Conservation (phyloP, 805 yeast genomes). For the Ogataea pini region DNA sequence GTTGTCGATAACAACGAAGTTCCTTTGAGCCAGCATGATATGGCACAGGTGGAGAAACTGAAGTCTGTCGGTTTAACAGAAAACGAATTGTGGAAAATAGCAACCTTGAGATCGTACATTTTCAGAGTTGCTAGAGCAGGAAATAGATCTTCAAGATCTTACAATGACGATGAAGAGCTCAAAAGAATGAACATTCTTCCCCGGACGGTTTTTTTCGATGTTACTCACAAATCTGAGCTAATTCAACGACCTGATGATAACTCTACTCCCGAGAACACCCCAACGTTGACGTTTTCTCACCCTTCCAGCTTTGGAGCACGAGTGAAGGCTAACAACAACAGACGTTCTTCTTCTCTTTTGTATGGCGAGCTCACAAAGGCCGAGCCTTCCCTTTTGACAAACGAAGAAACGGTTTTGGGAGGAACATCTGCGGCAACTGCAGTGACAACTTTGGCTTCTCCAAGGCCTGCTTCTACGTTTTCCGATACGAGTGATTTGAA, state of each 20-base stretch:
- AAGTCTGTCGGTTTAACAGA: slow-evolving; percentile 72
- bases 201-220: slow-evolving; percentile 53
- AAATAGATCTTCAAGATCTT: slow-evolving; percentile 31
- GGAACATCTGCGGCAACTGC: slow-evolving; percentile 18
- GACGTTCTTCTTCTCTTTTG: slow-evolving; percentile 19
- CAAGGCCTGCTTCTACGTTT: slow-evolving; percentile 16
- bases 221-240: slow-evolving; percentile 30
- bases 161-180: slow-evolving; percentile 23
- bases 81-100: slow-evolving; percentile 80
- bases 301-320: slow-evolving; percentile 7
- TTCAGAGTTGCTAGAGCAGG: slow-evolving; percentile 51
- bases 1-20: slow-evolving; percentile 45
- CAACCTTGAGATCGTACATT: slow-evolving; percentile 67
- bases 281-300: slow-evolving; percentile 12
- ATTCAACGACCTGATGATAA: slow-evolving; percentile 9
- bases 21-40: slow-evolving; percentile 65
- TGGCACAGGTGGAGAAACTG: slow-evolving; percentile 70
- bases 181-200: slow-evolving; percentile 45
- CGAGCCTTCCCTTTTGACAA: slow-evolving; percentile 22
- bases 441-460: slow-evolving; percentile 7
- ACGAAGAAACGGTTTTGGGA: slow-evolving; percentile 27
- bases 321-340: slow-evolving; percentile 2
- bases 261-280: slow-evolving; percentile 6
- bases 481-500: slow-evolving; percentile 25
- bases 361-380: slow-evolving; percentile 24